Percentiles rank a stretch among this genome's conserved stretches.
These are phyloP conservation scores for Podospora fimiseda DNA, from an alignment of 495 filamentous ascomycete genomes.

Conservation along the genomic window DNA sequence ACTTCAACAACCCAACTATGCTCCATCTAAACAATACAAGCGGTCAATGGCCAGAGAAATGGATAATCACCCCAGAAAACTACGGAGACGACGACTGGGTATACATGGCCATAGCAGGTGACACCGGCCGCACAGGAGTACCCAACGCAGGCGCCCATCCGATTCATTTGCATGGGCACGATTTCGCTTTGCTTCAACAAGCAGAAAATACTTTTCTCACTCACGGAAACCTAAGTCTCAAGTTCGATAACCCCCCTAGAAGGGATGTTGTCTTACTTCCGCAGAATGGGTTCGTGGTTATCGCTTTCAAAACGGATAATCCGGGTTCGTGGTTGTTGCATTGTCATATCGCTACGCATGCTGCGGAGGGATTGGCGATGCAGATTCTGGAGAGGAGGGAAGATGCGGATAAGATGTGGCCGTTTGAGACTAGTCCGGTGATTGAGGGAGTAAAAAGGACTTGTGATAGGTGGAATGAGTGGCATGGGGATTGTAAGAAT, in stretches of 20 bases:
- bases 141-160: conserved; percentile 31
- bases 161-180: conserved; percentile 54
- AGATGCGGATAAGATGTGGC: conserved; percentile 18
- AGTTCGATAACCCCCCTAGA: conserved; percentile 32
- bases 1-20: conserved; percentile 10
- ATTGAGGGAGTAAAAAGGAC: not conserved
- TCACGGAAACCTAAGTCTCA: conserved; percentile 22
- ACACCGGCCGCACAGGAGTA: conserved; percentile 8
- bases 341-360: conserved; percentile 49
- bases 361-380: conserved; percentile 36
- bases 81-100: conserved; percentile 13
- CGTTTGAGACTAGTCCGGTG: not conserved
- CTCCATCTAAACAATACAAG: conserved; percentile 8
- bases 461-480: conserved; percentile 1
- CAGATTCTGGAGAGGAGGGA: conserved; percentile 38
- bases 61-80: conserved; percentile 8
- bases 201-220: conserved; percentile 26
- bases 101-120: conserved; percentile 25
- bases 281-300: conserved; percentile 27
- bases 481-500: conserved; percentile 3
- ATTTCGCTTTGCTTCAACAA: conserved; percentile 51
- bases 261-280: conserved; percentile 40
- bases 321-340: conserved; percentile 42
- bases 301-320: conserved; percentile 43
- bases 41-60: conserved; percentile 3